These are phyloP conservation scores for Dactylorhiza incarnata DNA, from an alignment of 106 monocot species.

Conservation along the genomic window DNA sequence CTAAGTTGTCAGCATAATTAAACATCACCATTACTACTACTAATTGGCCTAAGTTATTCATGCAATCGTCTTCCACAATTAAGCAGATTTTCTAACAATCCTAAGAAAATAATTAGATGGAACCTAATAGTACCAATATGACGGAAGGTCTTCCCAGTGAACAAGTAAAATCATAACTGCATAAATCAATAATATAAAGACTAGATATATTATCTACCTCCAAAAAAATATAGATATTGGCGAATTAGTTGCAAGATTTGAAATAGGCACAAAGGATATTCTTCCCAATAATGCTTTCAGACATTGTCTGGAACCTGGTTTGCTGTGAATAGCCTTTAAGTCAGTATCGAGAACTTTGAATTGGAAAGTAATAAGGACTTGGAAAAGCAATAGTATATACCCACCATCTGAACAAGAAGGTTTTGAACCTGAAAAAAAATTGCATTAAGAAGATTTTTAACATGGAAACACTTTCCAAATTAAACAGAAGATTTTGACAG, in stretches of 20 bases:
- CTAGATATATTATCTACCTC: background rate
- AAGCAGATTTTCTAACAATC: background rate
- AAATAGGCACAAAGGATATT: conserved; percentile 65
- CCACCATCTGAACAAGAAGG: conserved; percentile 76
- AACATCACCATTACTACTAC: background rate
- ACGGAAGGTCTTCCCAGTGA: background rate
- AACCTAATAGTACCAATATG: background rate
- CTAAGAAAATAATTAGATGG: background rate
- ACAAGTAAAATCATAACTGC: no score
- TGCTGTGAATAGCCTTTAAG: conserved; percentile 39
- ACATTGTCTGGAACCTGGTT: conserved; percentile 73
- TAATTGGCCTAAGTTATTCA: background rate
- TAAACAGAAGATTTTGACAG: background rate
- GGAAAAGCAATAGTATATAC: conserved; percentile 2
- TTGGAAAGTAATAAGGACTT: background rate
- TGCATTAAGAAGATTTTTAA: background rate
- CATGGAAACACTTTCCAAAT: conserved; percentile 1
- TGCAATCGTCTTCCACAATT: background rate
- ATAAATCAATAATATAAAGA: background rate
- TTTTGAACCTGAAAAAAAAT: conserved; percentile 54
- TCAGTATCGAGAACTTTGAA: background rate
- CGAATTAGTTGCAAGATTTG: background rate
- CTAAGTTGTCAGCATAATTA: background rate
- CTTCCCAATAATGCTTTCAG: conserved; percentile 59
- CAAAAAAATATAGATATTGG: background rate